Evolutionary conservation across 169 alveolate species (phyloP), one percentile per base, ranked within the genome.

Genomic region (Plasmodium knowlesi): DNA sequence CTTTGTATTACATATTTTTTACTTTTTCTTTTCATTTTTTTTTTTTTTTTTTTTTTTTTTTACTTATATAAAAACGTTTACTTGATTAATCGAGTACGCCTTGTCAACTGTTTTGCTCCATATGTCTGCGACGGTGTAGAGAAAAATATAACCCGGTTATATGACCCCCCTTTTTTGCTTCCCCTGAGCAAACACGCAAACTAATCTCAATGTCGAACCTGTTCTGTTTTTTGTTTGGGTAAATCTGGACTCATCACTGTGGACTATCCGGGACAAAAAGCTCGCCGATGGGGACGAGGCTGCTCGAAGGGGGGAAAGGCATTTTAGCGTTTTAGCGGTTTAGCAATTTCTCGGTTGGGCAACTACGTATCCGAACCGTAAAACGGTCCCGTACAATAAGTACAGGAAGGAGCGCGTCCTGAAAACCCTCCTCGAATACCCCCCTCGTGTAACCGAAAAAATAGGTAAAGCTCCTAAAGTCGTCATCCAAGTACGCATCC

Each of bases 241-340:
- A 57, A 88, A 88, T 88, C 79, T 88, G 28, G 94, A 34, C 12
- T 76, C 81, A 79, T 88, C 88, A n/a, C 94, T 88, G 16, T 79
- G 94, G 78, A 88, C 84, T 57, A 88, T 88, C 19, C 89, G 46
- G 50, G 94, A 88, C 39, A 88, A 41, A 46, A 88, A 88, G 34
- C 43, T 79, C 14, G 94, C 94, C 46, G 94, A 88, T 10, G 94
- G 94, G 71, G 94, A 88, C 10, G 94, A 88, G n/a, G 94, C 94
- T 88, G 43, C 25, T 4, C 76, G 57, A 73, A 50, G n/a, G 14
- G 2, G 16, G 53, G 80, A 76, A 78, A 86, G 76, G 57, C 57
- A 37, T 10, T 41, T 37, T 83, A 70, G n/a, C 9, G 14, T 19
- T 9, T 39, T 30, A 79, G 28, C 46, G 5, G 16, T 41, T 79